phyloP scores from a whole-genome alignment of 257 asterid genomes.

The Nemophila menziesii region DNA sequence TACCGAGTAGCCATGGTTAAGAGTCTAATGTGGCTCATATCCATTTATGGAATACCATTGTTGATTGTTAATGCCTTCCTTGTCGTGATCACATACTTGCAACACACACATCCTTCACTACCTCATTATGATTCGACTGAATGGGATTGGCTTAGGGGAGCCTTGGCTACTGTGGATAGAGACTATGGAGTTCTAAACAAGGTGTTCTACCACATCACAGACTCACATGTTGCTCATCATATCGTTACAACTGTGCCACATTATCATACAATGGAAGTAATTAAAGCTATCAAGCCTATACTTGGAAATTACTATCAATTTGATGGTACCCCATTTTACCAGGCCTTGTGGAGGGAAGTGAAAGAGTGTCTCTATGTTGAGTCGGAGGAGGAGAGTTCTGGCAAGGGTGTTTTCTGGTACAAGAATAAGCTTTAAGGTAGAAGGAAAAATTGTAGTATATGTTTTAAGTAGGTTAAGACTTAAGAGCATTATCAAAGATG shows the following conservation, averaged over 20 bases:
- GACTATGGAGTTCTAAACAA: constrained; percentile 51
- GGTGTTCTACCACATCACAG: constrained; percentile 58
- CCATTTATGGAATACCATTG: constrained; percentile 39
- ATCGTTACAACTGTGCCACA: constrained; percentile 64
- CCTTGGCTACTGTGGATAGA: constrained; percentile 56
- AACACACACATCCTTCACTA: constrained; percentile 62
- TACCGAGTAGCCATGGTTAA: constrained; percentile 26
- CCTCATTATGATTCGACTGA: constrained; percentile 59
- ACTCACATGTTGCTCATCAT: constrained; percentile 63
- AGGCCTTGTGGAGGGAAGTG: constrained; percentile 64
- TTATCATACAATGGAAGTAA: constrained; percentile 65
- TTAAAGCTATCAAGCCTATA: constrained; percentile 49
- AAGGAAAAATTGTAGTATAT: neutral
- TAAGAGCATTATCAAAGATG: no score
- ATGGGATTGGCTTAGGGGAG: constrained; percentile 76
- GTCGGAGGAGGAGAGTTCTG: constrained; percentile 29
- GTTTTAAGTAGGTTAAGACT: no score
- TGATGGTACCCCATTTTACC: constrained; percentile 37
- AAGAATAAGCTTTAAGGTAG: constrained; percentile 32
- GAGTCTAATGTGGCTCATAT: constrained; percentile 41
- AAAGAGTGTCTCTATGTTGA: constrained; percentile 49
- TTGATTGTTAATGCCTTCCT: constrained; percentile 49
- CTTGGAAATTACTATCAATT: constrained; percentile 47
- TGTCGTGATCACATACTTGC: constrained; percentile 51
- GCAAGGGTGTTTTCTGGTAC: constrained; percentile 52